Conservation (phyloP, 1,284 basidiomycete species). For the Salmacisia buchloeana region DNA sequence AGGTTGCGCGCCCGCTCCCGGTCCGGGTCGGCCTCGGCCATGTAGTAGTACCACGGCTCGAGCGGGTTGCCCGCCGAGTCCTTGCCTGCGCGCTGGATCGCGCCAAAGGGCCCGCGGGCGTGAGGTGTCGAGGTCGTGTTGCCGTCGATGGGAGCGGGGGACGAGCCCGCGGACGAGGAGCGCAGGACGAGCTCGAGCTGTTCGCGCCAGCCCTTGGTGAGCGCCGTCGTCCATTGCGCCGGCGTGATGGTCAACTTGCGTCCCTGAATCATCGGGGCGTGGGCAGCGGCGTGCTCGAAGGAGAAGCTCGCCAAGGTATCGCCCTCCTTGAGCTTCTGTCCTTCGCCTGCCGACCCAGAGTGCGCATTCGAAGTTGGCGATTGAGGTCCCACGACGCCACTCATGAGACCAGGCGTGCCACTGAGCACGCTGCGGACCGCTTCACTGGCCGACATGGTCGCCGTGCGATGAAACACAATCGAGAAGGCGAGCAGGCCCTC, state of each 20-base stretch:
- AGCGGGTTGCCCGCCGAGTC: conserved; percentile 45
- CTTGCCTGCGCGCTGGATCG: conserved; percentile 45
- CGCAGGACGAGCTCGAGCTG: conserved; percentile 40
- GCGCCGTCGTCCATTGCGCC: neutral
- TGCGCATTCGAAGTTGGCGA: neutral
- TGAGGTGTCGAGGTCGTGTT: neutral
- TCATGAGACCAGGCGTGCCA: conserved; percentile 40
- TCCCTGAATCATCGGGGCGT: neutral
- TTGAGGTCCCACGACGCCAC: conserved; percentile 32
- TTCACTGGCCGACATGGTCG: conserved; percentile 45
- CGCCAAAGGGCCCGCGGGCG: conserved; percentile 27
- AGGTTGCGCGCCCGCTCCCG: conserved; percentile 43
- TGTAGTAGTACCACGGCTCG: conserved; percentile 49
- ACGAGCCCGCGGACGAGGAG: conserved; percentile 21
- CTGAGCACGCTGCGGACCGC: conserved; percentile 41
- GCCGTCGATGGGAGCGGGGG: neutral
- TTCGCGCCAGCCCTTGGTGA: conserved; percentile 44
- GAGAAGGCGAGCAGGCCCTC: conserved; percentile 45
- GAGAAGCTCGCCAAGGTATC: conserved; percentile 28
- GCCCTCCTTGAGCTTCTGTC: conserved; percentile 23
- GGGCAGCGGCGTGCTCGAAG: neutral
- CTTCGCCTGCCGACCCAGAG: neutral
- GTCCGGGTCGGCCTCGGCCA: conserved; percentile 44
- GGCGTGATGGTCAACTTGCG: neutral
- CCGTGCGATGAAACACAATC: conserved; percentile 49